Conservation (phyloP, 805 yeast genomes). For the Pichia phayaonensis region DNA sequence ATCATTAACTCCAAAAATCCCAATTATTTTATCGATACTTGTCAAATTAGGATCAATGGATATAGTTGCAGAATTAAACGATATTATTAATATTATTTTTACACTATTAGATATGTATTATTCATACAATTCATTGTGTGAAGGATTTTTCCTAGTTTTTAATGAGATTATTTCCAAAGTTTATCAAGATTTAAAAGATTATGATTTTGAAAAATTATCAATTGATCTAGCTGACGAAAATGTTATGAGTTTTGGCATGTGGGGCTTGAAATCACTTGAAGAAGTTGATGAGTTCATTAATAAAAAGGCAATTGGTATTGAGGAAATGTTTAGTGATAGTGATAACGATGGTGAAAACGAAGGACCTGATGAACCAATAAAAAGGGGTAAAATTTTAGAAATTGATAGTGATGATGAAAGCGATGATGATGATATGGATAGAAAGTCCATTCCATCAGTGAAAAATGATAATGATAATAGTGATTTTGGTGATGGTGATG, state of each 20-base stretch:
- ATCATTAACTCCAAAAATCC: constrained; percentile 64
- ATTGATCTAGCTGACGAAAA: constrained; percentile 18
- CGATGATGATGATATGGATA: constrained; percentile 30
- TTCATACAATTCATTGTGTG: constrained; percentile 66
- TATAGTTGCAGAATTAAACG: constrained; percentile 59
- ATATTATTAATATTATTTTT: constrained; percentile 63
- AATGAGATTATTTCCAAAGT: constrained; percentile 49
- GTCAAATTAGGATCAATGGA: constrained; percentile 63
- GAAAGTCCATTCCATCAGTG: constrained; percentile 19
- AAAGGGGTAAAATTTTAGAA: constrained; percentile 20
- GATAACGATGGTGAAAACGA: constrained; percentile 11
- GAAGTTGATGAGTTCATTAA: constrained; percentile 40
- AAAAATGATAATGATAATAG: constrained; percentile 7
- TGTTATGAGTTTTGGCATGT: constrained; percentile 36
- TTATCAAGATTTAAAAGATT: constrained; percentile 28
- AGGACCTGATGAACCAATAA: constrained; percentile 13
- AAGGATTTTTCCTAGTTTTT: constrained; percentile 68
- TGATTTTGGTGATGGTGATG: constrained; percentile 2
- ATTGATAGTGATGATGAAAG: constrained; percentile 30
- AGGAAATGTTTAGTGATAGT: constrained; percentile 11
- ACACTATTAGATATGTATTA: constrained; percentile 76
- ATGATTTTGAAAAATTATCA: constrained; percentile 20
- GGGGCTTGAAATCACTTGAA: constrained; percentile 47
- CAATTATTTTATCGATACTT: constrained; percentile 62
- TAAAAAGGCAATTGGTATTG: constrained; percentile 25